Percentiles rank a stretch among this genome's conserved stretches.
These are phyloP conservation scores for Amniculicola lignicola DNA, from an alignment of 495 filamentous ascomycete species.

Conservation along the genomic window DNA sequence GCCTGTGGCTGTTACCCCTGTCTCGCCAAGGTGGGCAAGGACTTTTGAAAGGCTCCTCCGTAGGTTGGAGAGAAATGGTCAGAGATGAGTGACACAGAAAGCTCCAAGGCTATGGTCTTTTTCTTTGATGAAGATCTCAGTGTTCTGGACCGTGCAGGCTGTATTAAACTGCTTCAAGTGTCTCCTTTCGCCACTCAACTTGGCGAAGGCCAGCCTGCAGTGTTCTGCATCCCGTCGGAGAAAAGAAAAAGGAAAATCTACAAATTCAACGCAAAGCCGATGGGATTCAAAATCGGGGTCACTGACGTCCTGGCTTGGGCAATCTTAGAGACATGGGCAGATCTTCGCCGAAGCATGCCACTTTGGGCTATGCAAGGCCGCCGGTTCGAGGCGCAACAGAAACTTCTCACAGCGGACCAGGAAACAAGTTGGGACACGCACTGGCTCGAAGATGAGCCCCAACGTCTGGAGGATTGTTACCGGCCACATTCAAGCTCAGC, in stretches of 20 bases:
- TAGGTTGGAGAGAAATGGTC: slow-evolving; percentile 57
- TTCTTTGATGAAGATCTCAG: slow-evolving; percentile 48
- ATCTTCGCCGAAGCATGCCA: slow-evolving; percentile 49
- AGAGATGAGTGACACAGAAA: not conserved
- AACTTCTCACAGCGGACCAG: not conserved
- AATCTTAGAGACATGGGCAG: slow-evolving; percentile 55
- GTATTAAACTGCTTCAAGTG: slow-evolving; percentile 49
- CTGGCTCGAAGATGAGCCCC: slow-evolving; percentile 52
- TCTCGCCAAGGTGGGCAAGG: too few relatives aligned
- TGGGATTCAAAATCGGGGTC: slow-evolving; percentile 39
- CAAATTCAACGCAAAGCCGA: not conserved
- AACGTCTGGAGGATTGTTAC: slow-evolving; percentile 48
- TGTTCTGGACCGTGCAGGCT: slow-evolving; percentile 49
- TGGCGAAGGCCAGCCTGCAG: slow-evolving; percentile 37
- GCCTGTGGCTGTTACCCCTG: too few relatives aligned
- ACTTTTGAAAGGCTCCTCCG: too few relatives aligned
- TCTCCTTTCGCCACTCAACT: slow-evolving; percentile 62
- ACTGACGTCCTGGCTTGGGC: slow-evolving; percentile 58
- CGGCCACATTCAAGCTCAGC: not conserved
- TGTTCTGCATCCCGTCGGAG: slow-evolving; percentile 49
- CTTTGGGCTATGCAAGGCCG: slow-evolving; percentile 61
- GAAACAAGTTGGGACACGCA: slow-evolving; percentile 39
- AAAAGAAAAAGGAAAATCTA: slow-evolving; percentile 45
- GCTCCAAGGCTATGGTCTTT: slow-evolving; percentile 48
- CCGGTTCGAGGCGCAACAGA: slow-evolving; percentile 36